Conservation (phyloP, 1,139 yeast species). For the Candida neerlandica region DNA sequence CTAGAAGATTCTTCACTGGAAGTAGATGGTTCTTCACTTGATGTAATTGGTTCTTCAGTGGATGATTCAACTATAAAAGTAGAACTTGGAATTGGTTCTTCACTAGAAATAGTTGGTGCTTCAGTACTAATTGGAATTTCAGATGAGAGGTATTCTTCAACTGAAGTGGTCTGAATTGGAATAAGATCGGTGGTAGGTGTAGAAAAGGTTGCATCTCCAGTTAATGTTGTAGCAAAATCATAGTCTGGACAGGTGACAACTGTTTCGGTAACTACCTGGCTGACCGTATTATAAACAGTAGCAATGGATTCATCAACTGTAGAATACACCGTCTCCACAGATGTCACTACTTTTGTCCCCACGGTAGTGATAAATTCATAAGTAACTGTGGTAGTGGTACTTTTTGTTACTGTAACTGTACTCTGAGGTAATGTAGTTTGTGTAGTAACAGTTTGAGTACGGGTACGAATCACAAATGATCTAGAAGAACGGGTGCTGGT, state of each 20-base stretch:
- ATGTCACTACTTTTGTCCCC: not conserved
- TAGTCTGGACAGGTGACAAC: slow-evolving; percentile 10
- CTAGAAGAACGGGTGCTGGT: too few relatives aligned
- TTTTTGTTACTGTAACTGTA: not conserved
- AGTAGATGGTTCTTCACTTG: not conserved
- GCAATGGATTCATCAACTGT: not conserved
- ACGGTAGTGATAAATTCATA: not conserved
- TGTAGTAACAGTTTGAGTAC: not conserved
- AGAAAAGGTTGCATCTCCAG: not conserved
- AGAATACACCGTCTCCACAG: not conserved
- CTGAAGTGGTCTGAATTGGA: slow-evolving; percentile 2
- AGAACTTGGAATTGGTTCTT: not conserved
- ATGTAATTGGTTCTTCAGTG: not conserved
- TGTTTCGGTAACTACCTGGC: slow-evolving; percentile 3
- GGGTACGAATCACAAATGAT: not conserved
- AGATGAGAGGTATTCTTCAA: not conserved
- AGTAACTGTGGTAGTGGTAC: not conserved
- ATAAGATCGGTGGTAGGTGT: slow-evolving; percentile 3
- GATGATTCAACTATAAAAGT: not conserved
- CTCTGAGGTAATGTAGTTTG: not conserved
- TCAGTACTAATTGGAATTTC: slow-evolving; percentile 2
- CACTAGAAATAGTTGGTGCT: not conserved
- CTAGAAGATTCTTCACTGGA: not conserved
- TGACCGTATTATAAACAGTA: not conserved
- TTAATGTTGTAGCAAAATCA: slow-evolving; percentile 10